Base-by-base conservation (phyloP, 2,329 filamentous ascomycete species). In the Pezicula carpinea region DNA sequence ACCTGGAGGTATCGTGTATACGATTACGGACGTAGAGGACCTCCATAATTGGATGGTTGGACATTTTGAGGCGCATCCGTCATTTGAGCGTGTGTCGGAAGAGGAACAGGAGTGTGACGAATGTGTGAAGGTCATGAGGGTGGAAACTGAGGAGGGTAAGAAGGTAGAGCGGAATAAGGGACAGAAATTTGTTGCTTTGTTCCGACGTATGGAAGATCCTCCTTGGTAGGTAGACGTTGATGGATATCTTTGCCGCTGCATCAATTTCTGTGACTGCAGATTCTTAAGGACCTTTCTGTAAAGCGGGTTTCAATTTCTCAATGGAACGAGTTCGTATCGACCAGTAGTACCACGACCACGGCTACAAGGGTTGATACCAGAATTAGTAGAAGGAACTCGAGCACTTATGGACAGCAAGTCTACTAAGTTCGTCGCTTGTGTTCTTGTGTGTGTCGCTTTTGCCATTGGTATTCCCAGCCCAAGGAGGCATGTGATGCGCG, bases 11-110 rank as follows among this genome's bases (percentile, higher is more conserved):
- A 79, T 92, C 41, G 76, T 96, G 35, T 99, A 97, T 65, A 97
- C 92, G 1, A 97, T 99, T 60, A 99, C 93, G 1, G 93, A 99
- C 69, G 93, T 99, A 35, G 86, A 95, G 69, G 90, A 96, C 62
- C 72, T 99, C 65, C 89, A 96, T 66, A 70, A 83, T 57, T 97
- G 92, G 92, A 96, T 97, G 84, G 84, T 92, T 44, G 77, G 80
- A 63, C 89, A 96, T 69, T 85, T 97, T 57, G 80, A 85, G 47
- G 79, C 76, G 22, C 87, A 91, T 63, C 82, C 82, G 14, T 79
- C 87, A 40, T 97, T 95, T 67, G 86, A 89, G 69, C 75, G 89
- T 51, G 74, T 96, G 4, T 58, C 75, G 0, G 79, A 83, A 50
- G 79, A 81, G 51, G 85, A 89, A 52, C 75, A 81, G 57, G 80